Base-by-base conservation (phyloP, 1,284 basidiomycete species). In the Leccinum angustisporum region DNA sequence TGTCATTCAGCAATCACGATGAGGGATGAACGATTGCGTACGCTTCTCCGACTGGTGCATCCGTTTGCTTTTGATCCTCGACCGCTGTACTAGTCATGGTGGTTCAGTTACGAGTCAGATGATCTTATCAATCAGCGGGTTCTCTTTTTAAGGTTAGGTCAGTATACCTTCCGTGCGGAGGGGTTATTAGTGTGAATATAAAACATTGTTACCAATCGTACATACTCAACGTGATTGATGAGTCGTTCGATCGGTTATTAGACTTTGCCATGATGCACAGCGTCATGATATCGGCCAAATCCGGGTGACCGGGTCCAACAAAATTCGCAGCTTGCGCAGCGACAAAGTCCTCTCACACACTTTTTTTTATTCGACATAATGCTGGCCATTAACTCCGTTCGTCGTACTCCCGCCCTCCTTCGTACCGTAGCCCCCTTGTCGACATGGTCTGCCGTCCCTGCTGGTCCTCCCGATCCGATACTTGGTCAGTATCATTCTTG, bases 381-480 rank as follows among this genome's bases (percentile, higher is more conserved):
- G 83, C 74, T 85, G 61, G 69, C 77, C 66, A 65, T 78, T 53
- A 68, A 74, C 63, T 54, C 81, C 64, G 73, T 76, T 61, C 84
- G 84, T 73, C 83, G 83, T 59, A 70, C 76, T 66, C 73, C 66
- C 57, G 70, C 70, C 54, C 63, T 77, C 63, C 68, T 71, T 66
- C 70, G 78, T 65, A 66, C 75, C 63, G 69, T 75, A 62, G 76
- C 83, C 58, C 72, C 78, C 34, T 70, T 88, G 65, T 94, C 92
- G 36, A 87, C 86, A 46, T 97, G 95, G 95, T 85, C 91, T 48
- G 78, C 84, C 65, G 94, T 97, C 63, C 86, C 88, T 62, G 89
- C 91, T 36, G 95, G 95, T 54, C 95, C 95, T 67, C 95, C 95
- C 38, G 95, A 97, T 77, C 86, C 95, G 58, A 97, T 97, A 81